These are phyloP conservation scores for Xylaria castorea DNA, from an alignment of 495 filamentous ascomycete species.

Conservation along the genomic window DNA sequence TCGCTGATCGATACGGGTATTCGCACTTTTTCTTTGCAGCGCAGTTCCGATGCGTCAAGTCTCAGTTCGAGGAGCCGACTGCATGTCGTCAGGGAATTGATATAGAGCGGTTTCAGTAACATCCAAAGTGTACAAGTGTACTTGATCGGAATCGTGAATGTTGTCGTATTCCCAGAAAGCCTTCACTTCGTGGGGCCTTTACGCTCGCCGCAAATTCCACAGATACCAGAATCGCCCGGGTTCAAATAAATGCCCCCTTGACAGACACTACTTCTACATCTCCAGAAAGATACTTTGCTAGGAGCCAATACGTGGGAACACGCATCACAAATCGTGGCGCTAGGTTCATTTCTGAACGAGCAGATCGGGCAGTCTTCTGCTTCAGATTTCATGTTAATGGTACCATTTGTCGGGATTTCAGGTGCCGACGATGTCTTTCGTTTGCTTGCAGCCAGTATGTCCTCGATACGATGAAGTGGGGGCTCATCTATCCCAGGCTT, in stretches of 20 bases:
- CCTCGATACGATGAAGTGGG: conserved; percentile 27
- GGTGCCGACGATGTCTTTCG: neutral
- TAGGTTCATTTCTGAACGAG: conserved; percentile 62
- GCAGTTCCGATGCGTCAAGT: neutral
- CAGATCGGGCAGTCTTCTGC: conserved; percentile 62
- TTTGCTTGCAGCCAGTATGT: conserved; percentile 6
- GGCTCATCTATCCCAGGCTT: conserved; percentile 23
- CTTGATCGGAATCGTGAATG: neutral
- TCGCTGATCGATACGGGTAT: neutral
- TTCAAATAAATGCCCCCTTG: conserved; percentile 64
- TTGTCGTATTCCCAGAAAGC: neutral
- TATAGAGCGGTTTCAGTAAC: neutral
- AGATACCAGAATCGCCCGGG: conserved; percentile 67
- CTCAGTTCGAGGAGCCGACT: neutral
- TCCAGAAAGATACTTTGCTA: conserved; percentile 61
- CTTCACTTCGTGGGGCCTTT: conserved; percentile 29
- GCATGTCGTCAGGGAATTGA: neutral
- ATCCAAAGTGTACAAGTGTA: neutral
- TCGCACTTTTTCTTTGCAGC: neutral
- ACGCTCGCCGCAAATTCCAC: conserved; percentile 68
- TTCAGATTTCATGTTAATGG: neutral
- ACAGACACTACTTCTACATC: conserved; percentile 62
- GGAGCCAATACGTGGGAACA: conserved; percentile 71
- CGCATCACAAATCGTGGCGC: conserved; percentile 62
- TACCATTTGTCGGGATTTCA: neutral